Conservation (phyloP, 2,329 filamentous ascomycete genomes). For the Apiospora phragmitis region DNA sequence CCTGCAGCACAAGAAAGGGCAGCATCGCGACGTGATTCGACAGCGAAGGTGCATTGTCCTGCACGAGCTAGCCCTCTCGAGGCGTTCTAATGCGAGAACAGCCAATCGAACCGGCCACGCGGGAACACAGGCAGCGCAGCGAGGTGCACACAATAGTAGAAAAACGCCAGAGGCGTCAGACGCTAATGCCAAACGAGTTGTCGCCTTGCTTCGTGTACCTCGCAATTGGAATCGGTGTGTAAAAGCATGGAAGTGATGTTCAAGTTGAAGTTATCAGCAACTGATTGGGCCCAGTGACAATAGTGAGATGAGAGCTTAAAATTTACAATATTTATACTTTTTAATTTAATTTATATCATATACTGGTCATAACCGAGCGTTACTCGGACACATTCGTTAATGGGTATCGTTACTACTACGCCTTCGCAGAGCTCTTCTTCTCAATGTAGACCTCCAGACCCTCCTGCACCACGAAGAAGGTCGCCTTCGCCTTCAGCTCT, state of each 20-base stretch:
- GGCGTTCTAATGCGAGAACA: background rate
- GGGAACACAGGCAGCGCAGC: background rate
- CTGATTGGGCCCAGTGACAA: background rate
- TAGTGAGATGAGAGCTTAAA: background rate
- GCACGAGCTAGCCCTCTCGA: background rate
- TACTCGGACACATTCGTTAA: background rate
- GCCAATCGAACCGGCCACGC: background rate
- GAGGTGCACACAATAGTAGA: background rate
- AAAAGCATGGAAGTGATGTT: too few relatives aligned
- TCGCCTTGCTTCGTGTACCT: background rate
- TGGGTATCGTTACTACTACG: background rate
- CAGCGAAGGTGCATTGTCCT: background rate
- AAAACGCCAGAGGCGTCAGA: background rate
- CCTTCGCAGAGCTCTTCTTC: conserved; percentile 26
- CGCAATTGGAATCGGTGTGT: background rate
- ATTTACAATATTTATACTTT: background rate
- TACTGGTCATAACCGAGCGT: background rate
- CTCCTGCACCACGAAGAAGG: conserved; percentile 61
- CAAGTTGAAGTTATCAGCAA: too few relatives aligned
- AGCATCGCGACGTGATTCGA: background rate
- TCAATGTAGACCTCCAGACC: conserved; percentile 54
- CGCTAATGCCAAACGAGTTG: background rate
- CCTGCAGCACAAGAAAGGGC: background rate
- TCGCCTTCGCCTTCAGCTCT: conserved; percentile 53
- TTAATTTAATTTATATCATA: background rate